Conservation (phyloP, 208 protist species). For the Leptomonas seymouri region DNA sequence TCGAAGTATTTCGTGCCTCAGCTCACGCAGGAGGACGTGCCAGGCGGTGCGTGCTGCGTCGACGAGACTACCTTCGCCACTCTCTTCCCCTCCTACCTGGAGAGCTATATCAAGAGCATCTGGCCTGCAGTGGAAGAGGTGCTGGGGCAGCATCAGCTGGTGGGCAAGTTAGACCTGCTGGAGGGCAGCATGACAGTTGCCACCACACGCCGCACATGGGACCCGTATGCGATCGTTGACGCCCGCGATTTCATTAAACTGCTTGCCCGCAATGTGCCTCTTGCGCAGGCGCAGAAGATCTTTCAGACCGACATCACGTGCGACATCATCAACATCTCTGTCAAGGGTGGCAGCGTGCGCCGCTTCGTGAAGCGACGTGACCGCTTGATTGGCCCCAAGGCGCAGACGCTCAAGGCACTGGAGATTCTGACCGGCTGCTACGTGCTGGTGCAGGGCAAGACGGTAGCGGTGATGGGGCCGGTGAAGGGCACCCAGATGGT, state of each 20-base stretch:
- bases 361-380: constrained; percentile 99
- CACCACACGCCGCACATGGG: constrained; percentile 98
- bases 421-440: constrained; percentile 99
- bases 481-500: constrained; percentile 97
- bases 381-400: constrained; percentile 98
- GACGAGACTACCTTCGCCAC: constrained; percentile 97
- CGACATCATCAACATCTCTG: constrained; percentile 99
- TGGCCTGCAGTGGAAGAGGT: constrained; percentile 95
- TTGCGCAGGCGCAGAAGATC: constrained; percentile 97
- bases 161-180: constrained; percentile 95
- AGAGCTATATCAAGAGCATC: constrained; percentile 97
- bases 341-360: constrained; percentile 96
- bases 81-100: constrained; percentile 98
- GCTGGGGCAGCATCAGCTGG: constrained; percentile 93
- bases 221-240: constrained; percentile 99
- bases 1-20: constrained; percentile 85
- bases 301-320: constrained; percentile 97
- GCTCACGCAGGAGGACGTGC: constrained; percentile 86
- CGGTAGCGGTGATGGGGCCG: constrained; percentile 96
- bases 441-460: constrained; percentile 99
- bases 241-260: constrained; percentile 98
- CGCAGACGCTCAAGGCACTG: constrained; percentile 97
- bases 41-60: constrained; percentile 88
- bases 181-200: constrained; percentile 98
- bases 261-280: constrained; percentile 95